Evolutionary conservation across 495 filamentous ascomycete species (phyloP).

Genomic region (Tuber microsphaerosporum): DNA sequence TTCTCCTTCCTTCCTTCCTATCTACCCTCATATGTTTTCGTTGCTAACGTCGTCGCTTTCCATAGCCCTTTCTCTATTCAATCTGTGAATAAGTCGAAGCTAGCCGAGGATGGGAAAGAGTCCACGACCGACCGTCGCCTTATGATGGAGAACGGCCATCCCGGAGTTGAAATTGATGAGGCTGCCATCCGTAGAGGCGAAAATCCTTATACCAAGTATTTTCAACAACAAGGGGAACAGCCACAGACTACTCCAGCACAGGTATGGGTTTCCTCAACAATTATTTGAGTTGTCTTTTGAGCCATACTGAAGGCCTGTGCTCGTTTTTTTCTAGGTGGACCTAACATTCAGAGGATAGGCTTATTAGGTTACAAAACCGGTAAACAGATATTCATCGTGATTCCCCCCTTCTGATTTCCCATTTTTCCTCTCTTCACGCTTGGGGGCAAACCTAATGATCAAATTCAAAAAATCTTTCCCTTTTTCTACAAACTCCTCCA

Average conservation of each 20-base stretch:
- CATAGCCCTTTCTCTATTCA: constrained; percentile 51
- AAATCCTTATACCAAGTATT: constrained; percentile 58
- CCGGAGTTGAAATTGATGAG: constrained; percentile 56
- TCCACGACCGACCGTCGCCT: constrained; percentile 47
- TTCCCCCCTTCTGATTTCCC: neutral
- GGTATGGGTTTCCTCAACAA: neutral
- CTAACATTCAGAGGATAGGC: constrained; percentile 4
- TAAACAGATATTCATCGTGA: neutral
- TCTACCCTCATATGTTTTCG: neutral
- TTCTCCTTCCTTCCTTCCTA: constrained; percentile 18
- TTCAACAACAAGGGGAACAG: constrained; percentile 54
- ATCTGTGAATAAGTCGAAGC: constrained; percentile 46
- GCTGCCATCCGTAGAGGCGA: constrained; percentile 57
- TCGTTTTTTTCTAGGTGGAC: neutral
- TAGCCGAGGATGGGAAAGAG: constrained; percentile 51
- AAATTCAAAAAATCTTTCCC: neutral
- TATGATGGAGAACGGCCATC: constrained; percentile 55
- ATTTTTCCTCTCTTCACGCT: neutral
- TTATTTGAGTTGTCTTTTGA: neutral
- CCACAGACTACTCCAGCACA: constrained; percentile 15
- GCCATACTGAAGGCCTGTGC: neutral
- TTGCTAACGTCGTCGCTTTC: constrained; percentile 13
- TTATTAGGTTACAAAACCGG: neutral
- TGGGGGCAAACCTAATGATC: neutral
- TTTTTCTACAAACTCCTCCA: neutral